A percentile compares a stretch with the other conserved stretches of the same genome.
These are phyloP conservation scores for Apostasia shenzhenica DNA, from an alignment of 106 monocot species.

Conservation along the genomic window DNA sequence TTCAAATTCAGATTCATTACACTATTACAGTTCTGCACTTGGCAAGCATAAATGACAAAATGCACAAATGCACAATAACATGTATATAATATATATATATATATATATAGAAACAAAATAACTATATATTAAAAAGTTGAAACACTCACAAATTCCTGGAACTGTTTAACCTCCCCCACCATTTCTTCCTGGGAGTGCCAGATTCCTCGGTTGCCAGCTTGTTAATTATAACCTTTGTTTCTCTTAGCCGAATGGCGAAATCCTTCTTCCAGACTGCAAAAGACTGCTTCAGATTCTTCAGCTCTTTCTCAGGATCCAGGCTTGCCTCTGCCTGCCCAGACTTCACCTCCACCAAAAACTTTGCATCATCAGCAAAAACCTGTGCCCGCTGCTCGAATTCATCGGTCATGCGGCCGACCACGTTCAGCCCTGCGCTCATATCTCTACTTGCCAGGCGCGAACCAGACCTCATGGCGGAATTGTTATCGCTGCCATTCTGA, in stretches of 20 bases:
- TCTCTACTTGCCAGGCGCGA: constrained; percentile 14
- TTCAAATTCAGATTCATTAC: too few relatives aligned
- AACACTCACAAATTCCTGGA: constrained; percentile 23
- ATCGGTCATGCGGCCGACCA: constrained; percentile 49
- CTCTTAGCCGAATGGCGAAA: constrained; percentile 39
- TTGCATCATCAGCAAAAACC: constrained; percentile 69
- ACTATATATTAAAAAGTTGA: too few relatives aligned
- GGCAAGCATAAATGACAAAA: too few relatives aligned
- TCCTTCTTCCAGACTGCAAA: constrained; percentile 93
- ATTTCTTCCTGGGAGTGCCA: constrained; percentile 33
- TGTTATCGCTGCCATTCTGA: background rate
- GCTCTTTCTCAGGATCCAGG: constrained; percentile 73
- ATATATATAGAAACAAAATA: too few relatives aligned
- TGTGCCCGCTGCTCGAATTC: constrained; percentile 71
- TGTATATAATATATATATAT: too few relatives aligned
- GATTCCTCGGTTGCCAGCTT: constrained; percentile 35
- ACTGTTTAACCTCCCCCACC: constrained; percentile 69
- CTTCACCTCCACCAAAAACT: constrained; percentile 88
- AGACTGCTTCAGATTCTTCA: constrained; percentile 59
- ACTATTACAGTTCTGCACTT: too few relatives aligned
- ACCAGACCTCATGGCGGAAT: constrained; percentile 3
- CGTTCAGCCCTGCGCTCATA: constrained; percentile 40
- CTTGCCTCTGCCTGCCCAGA: constrained; percentile 72
- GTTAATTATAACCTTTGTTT: constrained; percentile 47
- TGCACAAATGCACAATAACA: too few relatives aligned